phyloP scores from a whole-genome alignment of 176 grass and related monocot genomes.

The Thinopyrum elongatum region DNA sequence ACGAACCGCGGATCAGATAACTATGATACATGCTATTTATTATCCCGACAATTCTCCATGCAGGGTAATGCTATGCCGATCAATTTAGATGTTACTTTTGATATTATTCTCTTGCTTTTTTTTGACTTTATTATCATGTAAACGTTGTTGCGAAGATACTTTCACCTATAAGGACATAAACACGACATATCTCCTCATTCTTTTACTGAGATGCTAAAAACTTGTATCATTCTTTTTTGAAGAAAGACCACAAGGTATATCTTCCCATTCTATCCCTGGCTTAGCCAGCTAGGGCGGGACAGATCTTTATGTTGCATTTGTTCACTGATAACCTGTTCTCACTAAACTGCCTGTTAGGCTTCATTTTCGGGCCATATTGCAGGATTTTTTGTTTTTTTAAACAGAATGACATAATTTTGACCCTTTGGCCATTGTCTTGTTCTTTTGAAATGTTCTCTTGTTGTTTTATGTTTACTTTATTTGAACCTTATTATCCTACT shows the following conservation, averaged over 20 bases:
- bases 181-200: neutral
- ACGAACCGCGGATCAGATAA: neutral
- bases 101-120: neutral
- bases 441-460: neutral
- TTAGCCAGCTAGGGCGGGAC: neutral
- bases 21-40: neutral
- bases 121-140: neutral
- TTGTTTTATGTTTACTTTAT: conserved; percentile 8
- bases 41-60: neutral
- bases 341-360: neutral
- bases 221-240: neutral
- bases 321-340: neutral
- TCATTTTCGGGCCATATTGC: neutral
- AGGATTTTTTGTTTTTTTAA: neutral
- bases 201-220: neutral
- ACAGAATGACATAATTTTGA: neutral
- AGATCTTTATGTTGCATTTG: conserved; percentile 7
- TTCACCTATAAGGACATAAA: neutral
- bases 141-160: conserved; percentile 10
- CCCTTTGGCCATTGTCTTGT: neutral
- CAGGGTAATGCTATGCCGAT: neutral
- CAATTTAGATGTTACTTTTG: conserved; percentile 4
- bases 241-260: neutral
- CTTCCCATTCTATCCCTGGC: neutral
- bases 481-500: conserved; percentile 13